A percentile compares a stretch with the other conserved stretches of the same genome.
These are phyloP conservation scores for Citrus mangshanensis DNA, from an alignment of 345 rosid genomes.

Conservation along the genomic window DNA sequence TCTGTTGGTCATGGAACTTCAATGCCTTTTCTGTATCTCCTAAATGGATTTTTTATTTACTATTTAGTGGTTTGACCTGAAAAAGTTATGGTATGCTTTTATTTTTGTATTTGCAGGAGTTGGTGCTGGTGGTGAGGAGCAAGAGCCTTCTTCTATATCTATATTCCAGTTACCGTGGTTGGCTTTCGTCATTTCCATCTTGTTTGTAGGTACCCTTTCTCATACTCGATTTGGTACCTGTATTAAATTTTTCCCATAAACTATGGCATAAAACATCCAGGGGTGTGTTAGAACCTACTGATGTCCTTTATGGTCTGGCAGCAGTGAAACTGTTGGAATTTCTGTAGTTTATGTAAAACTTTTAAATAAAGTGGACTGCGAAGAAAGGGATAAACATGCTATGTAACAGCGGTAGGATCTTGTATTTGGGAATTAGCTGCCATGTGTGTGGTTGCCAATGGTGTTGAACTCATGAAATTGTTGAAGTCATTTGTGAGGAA, in stretches of 20 bases:
- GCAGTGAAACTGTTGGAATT: neutral
- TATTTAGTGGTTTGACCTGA: neutral
- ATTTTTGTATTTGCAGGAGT: conserved; percentile 55
- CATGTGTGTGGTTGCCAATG: neutral
- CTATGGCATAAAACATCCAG: neutral
- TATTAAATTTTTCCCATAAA: neutral
- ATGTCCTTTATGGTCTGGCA: neutral
- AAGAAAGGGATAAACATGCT: neutral
- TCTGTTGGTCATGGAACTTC: conserved; percentile 1
- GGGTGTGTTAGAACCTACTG: neutral
- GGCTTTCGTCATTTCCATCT: conserved; percentile 64
- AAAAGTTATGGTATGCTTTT: neutral
- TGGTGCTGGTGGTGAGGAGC: conserved; percentile 98
- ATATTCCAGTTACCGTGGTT: conserved; percentile 81
- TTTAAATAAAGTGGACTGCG: neutral
- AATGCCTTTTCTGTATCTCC: neutral
- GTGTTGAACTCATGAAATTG: neutral
- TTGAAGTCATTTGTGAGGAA: neutral
- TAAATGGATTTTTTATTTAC: neutral
- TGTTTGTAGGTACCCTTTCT: conserved; percentile 97
- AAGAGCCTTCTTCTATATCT: conserved; percentile 64
- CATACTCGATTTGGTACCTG: conserved; percentile 24
- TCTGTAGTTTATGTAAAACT: neutral
- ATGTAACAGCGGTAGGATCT: neutral
- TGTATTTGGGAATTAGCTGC: neutral